phyloP scores from a whole-genome alignment of 331 rosid genomes.

The Rosa hybrid region DNA sequence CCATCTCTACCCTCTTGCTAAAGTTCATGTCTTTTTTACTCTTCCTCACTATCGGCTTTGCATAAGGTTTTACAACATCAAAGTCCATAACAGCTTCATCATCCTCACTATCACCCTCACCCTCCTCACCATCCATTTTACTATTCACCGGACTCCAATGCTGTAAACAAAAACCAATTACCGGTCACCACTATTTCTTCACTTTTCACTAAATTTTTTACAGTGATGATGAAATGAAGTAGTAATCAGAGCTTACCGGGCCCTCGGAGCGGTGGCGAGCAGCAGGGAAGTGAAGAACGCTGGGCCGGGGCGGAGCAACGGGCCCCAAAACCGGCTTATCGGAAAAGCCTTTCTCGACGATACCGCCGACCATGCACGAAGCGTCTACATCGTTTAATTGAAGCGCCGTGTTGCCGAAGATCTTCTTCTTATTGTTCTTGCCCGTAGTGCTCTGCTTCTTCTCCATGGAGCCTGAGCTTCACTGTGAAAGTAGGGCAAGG shows the following conservation, averaged over 20 bases:
- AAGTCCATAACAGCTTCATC: conserved; percentile 38
- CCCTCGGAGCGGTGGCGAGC: conserved; percentile 96
- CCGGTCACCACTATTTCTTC: neutral
- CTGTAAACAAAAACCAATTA: conserved; percentile 49
- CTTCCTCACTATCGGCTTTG: conserved; percentile 67
- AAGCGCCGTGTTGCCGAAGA: conserved; percentile 42
- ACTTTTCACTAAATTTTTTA: neutral
- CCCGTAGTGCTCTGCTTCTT: conserved; percentile 23
- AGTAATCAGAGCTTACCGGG: conserved; percentile 48
- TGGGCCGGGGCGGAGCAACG: conserved; percentile 56
- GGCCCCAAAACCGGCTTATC: conserved; percentile 28
- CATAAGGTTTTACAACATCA: conserved; percentile 54
- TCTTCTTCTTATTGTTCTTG: conserved; percentile 17
- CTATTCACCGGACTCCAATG: conserved; percentile 64
- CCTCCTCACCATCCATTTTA: conserved; percentile 32
- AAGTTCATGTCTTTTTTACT: conserved; percentile 63
- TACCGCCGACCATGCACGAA: conserved; percentile 59
- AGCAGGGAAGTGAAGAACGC: conserved; percentile 77
- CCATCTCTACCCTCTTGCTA: conserved; percentile 60
- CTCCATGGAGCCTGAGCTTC: conserved; percentile 39
- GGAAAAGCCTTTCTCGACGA: conserved; percentile 82
- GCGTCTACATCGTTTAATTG: conserved; percentile 40
- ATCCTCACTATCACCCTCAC: conserved; percentile 23
- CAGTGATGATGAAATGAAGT: neutral
- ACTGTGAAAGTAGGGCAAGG: conserved; percentile 2